Evolutionary conservation across 306 rosid species (phyloP).

Genomic region (Sechiopsis laciniata): DNA sequence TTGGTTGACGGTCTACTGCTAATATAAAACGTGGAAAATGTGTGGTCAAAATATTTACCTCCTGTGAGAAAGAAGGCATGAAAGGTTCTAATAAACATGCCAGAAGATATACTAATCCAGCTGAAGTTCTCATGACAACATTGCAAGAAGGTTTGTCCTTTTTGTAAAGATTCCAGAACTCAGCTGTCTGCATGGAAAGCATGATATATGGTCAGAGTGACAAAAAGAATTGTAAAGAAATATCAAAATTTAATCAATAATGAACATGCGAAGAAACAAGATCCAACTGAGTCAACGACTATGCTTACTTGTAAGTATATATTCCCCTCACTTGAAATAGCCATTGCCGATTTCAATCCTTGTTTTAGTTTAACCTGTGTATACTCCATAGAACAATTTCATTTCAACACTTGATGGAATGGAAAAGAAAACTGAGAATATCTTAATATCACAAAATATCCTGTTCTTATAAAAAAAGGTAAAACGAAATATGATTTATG

Average conservation of each 20-base stretch:
- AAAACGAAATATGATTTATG: no score
- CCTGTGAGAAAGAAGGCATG: slow-evolving; percentile 76
- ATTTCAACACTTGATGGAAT: not conserved
- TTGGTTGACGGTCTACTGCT: not conserved
- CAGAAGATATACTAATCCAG: slow-evolving; percentile 77
- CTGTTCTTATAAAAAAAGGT: not conserved
- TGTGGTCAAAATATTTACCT: slow-evolving; percentile 42
- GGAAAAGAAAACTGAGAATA: not conserved
- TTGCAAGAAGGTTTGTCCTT: slow-evolving; percentile 61
- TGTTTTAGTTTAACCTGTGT: slow-evolving; percentile 84
- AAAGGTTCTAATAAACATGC: slow-evolving; percentile 85
- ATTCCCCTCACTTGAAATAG: slow-evolving; percentile 81
- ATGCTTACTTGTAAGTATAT: slow-evolving; percentile 73
- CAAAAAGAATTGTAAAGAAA: not conserved
- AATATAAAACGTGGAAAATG: slow-evolving; percentile 2
- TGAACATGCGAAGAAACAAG: not conserved
- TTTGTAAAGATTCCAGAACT: slow-evolving; percentile 90
- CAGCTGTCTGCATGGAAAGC: slow-evolving; percentile 48
- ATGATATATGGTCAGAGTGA: not conserved
- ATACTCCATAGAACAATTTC: not conserved
- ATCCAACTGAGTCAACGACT: slow-evolving; percentile 2
- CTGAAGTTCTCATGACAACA: slow-evolving; percentile 77
- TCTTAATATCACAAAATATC: not conserved
- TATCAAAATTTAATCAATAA: not conserved
- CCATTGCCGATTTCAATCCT: slow-evolving; percentile 83